Conservation (phyloP, 306 rosid species). For the Prunus fruticosa region DNA sequence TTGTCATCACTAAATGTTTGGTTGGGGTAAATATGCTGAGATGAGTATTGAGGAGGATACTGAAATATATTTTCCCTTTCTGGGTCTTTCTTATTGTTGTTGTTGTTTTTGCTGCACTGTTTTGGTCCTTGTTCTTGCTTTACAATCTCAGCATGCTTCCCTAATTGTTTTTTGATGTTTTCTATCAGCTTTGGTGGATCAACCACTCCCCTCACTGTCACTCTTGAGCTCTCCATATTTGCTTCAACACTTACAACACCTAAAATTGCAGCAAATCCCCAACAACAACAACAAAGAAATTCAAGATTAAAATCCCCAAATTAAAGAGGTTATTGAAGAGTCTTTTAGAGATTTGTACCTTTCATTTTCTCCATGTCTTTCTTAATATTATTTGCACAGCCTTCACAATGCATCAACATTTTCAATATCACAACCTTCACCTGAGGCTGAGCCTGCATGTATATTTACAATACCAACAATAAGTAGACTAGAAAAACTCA, state of each 20-base stretch:
- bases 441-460: constrained; percentile 15
- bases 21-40: constrained; percentile 36
- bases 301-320: background rate
- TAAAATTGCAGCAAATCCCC: background rate
- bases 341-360: constrained; percentile 26
- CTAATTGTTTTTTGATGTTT: constrained; percentile 41
- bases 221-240: constrained; percentile 47
- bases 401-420: constrained; percentile 65
- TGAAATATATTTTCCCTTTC: constrained; percentile 10
- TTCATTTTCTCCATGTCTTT: constrained; percentile 43
- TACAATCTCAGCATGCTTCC: constrained; percentile 56
- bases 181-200: constrained; percentile 43
- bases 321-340: background rate
- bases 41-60: constrained; percentile 55
- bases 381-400: constrained; percentile 60
- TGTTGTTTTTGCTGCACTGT: no score
- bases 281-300: no score
- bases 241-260: constrained; percentile 58
- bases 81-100: background rate
- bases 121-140: constrained; percentile 21
- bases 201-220: constrained; percentile 53
- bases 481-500: no score
- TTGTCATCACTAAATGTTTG: constrained; percentile 73
- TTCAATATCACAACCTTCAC: constrained; percentile 54
- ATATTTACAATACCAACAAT: background rate